Evolutionary conservation across 495 filamentous ascomycete genomes (phyloP).

Genomic region (Hypoxylon perforatum): DNA sequence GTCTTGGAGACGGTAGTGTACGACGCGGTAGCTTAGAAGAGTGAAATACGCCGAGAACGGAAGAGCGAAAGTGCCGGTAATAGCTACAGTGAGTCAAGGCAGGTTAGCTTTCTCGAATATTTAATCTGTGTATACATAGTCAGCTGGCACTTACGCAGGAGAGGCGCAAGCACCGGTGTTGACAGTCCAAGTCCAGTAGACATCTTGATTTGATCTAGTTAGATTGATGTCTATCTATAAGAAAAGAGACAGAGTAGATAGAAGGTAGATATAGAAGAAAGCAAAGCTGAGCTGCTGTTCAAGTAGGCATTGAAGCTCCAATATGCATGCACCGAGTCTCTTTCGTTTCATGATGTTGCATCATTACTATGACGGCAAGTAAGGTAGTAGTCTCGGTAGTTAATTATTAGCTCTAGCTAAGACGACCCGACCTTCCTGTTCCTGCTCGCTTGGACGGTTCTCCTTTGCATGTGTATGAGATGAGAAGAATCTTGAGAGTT

Average conservation of each 20-base stretch:
- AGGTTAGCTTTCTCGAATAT: slow-evolving; percentile 5
- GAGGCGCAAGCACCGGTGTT: slow-evolving; percentile 24
- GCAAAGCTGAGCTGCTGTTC: background rate
- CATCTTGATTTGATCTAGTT: slow-evolving; percentile 13
- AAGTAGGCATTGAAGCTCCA: background rate
- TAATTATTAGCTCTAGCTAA: too few relatives aligned
- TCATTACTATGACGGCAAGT: background rate
- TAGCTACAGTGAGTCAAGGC: slow-evolving; percentile 39
- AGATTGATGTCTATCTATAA: too few relatives aligned
- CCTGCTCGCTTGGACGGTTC: too few relatives aligned
- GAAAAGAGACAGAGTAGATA: too few relatives aligned
- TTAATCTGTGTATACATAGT: too few relatives aligned
- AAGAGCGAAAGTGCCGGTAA: slow-evolving; percentile 57
- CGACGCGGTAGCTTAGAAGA: slow-evolving; percentile 55
- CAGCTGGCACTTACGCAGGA: slow-evolving; percentile 28
- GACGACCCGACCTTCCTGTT: too few relatives aligned
- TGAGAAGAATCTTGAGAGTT: too few relatives aligned
- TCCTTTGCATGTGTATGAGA: too few relatives aligned
- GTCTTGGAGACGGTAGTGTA: slow-evolving; percentile 49
- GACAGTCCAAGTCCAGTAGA: slow-evolving; percentile 20
- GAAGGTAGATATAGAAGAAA: background rate
- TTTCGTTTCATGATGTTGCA: slow-evolving; percentile 1
- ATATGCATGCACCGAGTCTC: background rate
- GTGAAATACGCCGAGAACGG: slow-evolving; percentile 59
- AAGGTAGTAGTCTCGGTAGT: too few relatives aligned